phyloP scores from a whole-genome alignment of 1,284 basidiomycete species.

The Afroboletus lepidellus region DNA sequence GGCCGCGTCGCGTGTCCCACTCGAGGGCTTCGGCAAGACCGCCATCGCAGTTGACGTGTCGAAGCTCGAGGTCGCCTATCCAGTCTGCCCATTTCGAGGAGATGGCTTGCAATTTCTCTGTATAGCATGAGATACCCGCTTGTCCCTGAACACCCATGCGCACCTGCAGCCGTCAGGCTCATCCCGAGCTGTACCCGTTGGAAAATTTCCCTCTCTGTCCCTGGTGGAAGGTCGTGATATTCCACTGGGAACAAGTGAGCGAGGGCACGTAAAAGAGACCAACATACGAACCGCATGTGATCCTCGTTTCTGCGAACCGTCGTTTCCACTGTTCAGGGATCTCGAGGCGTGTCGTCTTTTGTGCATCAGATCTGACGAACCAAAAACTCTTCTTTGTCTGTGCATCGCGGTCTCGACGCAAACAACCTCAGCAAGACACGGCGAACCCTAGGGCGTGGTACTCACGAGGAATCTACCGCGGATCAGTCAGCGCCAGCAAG shows the following conservation, averaged over 20 bases:
- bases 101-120: constrained; percentile 73
- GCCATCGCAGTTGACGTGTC: constrained; percentile 48
- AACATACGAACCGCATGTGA: constrained; percentile 57
- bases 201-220: constrained; percentile 68
- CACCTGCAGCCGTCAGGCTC: constrained; percentile 65
- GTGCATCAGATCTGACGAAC: constrained; percentile 49
- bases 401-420: constrained; percentile 44
- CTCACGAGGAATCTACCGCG: constrained; percentile 50
- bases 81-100: constrained; percentile 58
- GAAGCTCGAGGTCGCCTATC: constrained; percentile 51
- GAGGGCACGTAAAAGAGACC: too few species aligned
- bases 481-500: constrained; percentile 1
- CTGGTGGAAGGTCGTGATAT: constrained; percentile 48
- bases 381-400: constrained; percentile 57
- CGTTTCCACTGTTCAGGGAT: constrained; percentile 51
- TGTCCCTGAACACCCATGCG: neutral
- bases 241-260: constrained; percentile 46
- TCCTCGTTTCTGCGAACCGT: constrained; percentile 49
- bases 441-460: constrained; percentile 7
- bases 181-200: constrained; percentile 76
- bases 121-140: neutral
- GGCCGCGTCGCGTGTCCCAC: constrained; percentile 62
- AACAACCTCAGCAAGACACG: neutral
- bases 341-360: constrained; percentile 41
- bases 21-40: constrained; percentile 53